Evolutionary conservation across 2,329 filamentous ascomycete species (phyloP), one percentile per base, ranked within the genome.

Genomic region (Sordariomycetes sp.): DNA sequence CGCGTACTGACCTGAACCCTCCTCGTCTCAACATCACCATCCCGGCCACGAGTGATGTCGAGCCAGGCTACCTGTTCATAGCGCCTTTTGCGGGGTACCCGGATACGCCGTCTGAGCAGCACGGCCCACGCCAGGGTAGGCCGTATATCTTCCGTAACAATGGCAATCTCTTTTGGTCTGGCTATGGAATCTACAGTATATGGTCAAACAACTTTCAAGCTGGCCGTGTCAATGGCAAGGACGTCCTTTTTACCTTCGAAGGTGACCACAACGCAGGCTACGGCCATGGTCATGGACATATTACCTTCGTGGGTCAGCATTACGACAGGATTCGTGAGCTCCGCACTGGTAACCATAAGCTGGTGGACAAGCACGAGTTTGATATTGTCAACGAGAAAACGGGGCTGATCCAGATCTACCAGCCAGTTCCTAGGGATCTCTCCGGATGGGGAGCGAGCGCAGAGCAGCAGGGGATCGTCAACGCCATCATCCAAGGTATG

Each of bases 151-250:
- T 73, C 42, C 59, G 61, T 6, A 62, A 72, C 42, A 51, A 69
- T 21, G 71, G 71, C 2, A 68, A 74, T 32, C 55, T 76, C 0
- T 56, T 77, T 16, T 76, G 70, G 70, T 75, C 70, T 1, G 68
- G 72, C 3, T 70, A 70, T 35, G 62, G 59, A 4, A 64, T 66
- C 43, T 71, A 64, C 42, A 64, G 61, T 21, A 66, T 66, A 46
- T 73, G 68, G 64, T 49, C 62, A 1, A 63, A 63, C 39, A 74
- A 74, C 45, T 74, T 76, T 50, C 70, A 69, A 39, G 58, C 58
- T 2, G 63, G 54, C 0, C 55, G 57, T 6, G 74, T 62, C 60
- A 62, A 66, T 30, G 71, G 67, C 10, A 51, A 66, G 41, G 63
- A 72, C 36, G 59, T 75, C 1, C 53, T 77, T 4, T 69, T 67